Evolutionary conservation across 306 rosid genomes (phyloP).

Genomic region (Ammopiptanthus mongolicus): DNA sequence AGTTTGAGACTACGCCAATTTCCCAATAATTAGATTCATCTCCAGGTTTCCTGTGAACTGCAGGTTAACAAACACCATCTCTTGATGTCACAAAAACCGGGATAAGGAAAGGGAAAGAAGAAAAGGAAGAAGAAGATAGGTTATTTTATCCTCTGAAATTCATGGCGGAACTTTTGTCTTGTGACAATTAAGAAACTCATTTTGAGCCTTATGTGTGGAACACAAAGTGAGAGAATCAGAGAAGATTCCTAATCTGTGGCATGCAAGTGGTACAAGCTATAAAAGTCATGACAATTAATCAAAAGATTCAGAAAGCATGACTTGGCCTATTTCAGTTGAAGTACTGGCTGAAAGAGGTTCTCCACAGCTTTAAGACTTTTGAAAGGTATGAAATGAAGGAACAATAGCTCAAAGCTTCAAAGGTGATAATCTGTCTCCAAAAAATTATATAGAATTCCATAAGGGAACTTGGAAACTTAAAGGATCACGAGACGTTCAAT

Average conservation of each 20-base stretch:
- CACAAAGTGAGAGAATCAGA: no score
- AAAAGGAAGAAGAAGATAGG: background rate
- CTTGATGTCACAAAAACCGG: no score
- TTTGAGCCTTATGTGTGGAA: background rate
- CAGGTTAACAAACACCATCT: background rate
- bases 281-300: background rate
- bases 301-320: background rate
- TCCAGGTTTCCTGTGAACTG: background rate
- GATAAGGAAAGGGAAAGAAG: no score
- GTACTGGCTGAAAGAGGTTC: background rate
- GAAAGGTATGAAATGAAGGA: background rate
- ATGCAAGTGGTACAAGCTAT: background rate
- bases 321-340: background rate
- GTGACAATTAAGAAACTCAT: background rate
- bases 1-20: background rate
- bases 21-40: background rate
- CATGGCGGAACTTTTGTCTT: background rate
- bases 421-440: background rate
- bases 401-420: background rate
- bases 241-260: no score
- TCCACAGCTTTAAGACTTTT: background rate
- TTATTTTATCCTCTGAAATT: background rate
- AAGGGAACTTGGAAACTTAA: background rate
- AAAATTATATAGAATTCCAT: background rate
- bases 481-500: background rate